These are phyloP conservation scores for Chaetomium tenue DNA, from an alignment of 495 filamentous ascomycete species.

Conservation along the genomic window DNA sequence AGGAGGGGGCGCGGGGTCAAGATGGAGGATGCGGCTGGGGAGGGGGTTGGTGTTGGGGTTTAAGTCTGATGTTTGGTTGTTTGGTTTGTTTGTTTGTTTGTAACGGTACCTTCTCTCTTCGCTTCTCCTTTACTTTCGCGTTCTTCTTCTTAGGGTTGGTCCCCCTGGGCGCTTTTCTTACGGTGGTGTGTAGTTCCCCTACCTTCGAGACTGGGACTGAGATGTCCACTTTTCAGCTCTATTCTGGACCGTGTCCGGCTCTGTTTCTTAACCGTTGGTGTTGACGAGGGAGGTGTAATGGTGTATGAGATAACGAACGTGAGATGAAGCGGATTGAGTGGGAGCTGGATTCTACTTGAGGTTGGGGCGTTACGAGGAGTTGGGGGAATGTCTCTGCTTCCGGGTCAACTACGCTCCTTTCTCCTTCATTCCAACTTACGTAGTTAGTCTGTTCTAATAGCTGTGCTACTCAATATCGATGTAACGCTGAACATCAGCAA, in stretches of 20 bases:
- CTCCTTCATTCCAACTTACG: neutral
- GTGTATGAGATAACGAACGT: neutral
- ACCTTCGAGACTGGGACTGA: too few relatives aligned
- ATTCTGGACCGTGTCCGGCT: neutral
- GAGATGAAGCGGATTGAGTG: neutral
- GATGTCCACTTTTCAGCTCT: too few relatives aligned
- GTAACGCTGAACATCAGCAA: neutral
- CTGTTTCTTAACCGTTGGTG: neutral
- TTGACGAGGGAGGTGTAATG: neutral
- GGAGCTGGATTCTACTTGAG: neutral
- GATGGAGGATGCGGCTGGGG: neutral
- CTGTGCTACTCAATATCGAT: neutral
- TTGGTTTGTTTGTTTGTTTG: neutral
- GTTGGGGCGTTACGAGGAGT: neutral
- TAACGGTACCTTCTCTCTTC: neutral
- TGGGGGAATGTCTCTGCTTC: neutral
- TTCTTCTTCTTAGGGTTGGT: neutral
- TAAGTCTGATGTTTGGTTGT: too few relatives aligned
- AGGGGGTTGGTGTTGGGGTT: conserved; percentile 10
- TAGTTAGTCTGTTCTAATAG: neutral
- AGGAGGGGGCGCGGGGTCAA: neutral
- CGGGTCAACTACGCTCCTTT: neutral
- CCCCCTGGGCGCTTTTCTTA: neutral
- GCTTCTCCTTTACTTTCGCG: neutral
- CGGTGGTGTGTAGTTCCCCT: too few relatives aligned